phyloP scores from a whole-genome alignment of 306 rosid genomes.

The Prunus fruticosa region DNA sequence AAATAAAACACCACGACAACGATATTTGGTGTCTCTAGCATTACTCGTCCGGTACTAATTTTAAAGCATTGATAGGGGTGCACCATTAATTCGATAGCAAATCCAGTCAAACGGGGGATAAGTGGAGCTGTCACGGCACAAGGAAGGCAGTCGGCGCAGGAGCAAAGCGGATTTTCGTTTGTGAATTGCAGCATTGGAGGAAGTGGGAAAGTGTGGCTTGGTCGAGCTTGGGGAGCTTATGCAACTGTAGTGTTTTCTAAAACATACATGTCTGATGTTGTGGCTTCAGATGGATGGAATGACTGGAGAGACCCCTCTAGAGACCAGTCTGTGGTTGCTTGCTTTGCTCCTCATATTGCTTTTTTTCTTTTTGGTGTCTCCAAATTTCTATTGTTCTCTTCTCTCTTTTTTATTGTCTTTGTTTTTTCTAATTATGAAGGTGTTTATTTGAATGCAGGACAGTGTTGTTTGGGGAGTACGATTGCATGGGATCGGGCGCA shows the following conservation, averaged over 20 bases:
- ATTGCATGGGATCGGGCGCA: conserved; percentile 57
- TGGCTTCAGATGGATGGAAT: conserved; percentile 68
- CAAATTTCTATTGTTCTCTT: background rate
- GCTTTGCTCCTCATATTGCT: background rate
- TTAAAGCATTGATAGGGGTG: conserved; percentile 43
- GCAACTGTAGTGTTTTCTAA: conserved; percentile 61
- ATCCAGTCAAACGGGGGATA: conserved; percentile 28
- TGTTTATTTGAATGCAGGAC: conserved; percentile 32
- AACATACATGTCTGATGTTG: conserved; percentile 62
- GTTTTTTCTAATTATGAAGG: background rate
- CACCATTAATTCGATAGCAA: conserved; percentile 53
- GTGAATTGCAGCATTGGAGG: conserved; percentile 74
- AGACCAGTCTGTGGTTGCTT: conserved; percentile 45
- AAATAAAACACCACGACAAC: no score
- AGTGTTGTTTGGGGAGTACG: conserved; percentile 69
- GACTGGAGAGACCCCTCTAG: conserved; percentile 71
- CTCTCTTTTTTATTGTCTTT: background rate
- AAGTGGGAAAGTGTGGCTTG: conserved; percentile 78
- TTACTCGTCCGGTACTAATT: background rate
- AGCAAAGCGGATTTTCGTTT: conserved; percentile 67
- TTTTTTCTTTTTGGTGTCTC: background rate
- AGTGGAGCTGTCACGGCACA: conserved; percentile 82
- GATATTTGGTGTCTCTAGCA: background rate
- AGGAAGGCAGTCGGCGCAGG: conserved; percentile 43
- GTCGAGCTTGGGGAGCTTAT: conserved; percentile 77